Evolutionary conservation across 1,284 basidiomycete species (phyloP), one percentile per base, ranked within the genome.

Genomic region (Tilletia indica): DNA sequence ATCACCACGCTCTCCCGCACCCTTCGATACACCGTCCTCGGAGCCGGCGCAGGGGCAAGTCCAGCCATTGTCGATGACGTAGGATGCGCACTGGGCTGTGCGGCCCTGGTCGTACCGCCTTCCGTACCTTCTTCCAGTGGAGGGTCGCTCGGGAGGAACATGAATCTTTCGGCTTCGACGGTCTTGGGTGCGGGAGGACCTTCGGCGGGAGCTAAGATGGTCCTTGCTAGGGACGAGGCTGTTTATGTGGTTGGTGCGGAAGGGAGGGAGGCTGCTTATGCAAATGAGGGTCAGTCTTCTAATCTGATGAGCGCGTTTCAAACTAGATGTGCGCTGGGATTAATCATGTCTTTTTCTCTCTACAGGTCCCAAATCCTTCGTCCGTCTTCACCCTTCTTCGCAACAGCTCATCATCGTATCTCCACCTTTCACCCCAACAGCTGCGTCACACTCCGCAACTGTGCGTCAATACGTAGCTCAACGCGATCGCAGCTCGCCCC

Each of bases 181-280:
- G 68, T 54, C n/a, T 19, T 49, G 2, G 42, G 48, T 19, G 49
- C 21, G 12, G 36, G 68, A 12, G 68, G 66, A 21, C 14, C 21
- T 31, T 47, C 68, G 21, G 68, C 31, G 4, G 68, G 48, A 16
- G 68, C 68, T 82, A 87, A 93, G 81, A 90, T 98, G 78, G 88
- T 96, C 12, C 89, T 98, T 2, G 96, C 94, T 0, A 87, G 92
- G 70, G 93, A 97, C 69, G 96, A 98, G 78, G 95, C 94, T 0
- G 90, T 98, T 54, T 97, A 96, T 79, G 87, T 93, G 8, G 93
- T 93, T 81, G 90, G 91, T 0, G 88, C 89, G 0, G 92, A 95
- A 31, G 93, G 93, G 0, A 87, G 94, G 70, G 91, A 93, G 0
- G 89, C 91, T 0, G 94, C 92, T 74, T 93, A 91, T 79, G 95